A percentile compares a stretch with the other conserved stretches of the same genome.
These are phyloP conservation scores for Phaffia australis DNA, from an alignment of 768 basidiomycete species.

Conservation along the genomic window DNA sequence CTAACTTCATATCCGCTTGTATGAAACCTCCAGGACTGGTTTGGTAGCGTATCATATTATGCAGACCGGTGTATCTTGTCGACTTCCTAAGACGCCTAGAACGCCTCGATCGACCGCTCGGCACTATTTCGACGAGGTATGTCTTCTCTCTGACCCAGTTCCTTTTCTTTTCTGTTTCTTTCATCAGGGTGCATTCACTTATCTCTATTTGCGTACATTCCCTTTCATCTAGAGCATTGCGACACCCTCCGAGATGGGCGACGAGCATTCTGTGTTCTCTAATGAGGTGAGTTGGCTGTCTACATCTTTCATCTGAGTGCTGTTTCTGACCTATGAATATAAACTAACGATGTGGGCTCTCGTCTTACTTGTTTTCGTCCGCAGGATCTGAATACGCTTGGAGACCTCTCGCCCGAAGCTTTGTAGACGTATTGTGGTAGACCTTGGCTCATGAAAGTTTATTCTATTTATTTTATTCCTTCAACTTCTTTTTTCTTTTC, in stretches of 20 bases:
- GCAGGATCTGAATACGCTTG: constrained; percentile 50
- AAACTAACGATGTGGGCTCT: not conserved
- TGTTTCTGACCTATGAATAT: not conserved
- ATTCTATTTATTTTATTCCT: too few relatives aligned
- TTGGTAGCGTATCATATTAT: constrained; percentile 82
- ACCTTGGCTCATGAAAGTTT: too few relatives aligned
- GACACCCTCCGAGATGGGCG: constrained; percentile 56
- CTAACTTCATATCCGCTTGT: not conserved
- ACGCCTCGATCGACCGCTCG: constrained; percentile 76
- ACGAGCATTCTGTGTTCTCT: constrained; percentile 53
- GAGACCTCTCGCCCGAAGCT: constrained; percentile 63
- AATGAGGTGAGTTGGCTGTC: too few relatives aligned
- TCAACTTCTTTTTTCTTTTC: too few relatives aligned
- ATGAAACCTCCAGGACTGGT: constrained; percentile 52
- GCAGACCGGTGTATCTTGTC: constrained; percentile 77
- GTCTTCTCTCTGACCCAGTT: not conserved
- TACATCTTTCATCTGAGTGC: constrained; percentile 38
- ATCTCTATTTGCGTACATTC: not conserved
- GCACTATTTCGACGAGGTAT: constrained; percentile 77
- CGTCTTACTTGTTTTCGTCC: constrained; percentile 42
- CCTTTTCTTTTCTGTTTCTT: not conserved
- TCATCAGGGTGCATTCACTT: not conserved
- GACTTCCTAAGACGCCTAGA: constrained; percentile 84
- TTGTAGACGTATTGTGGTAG: constrained; percentile 38
- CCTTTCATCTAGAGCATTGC: constrained; percentile 28